Conservation (phyloP, 805 yeast genomes). For the Cyberlindnera euphorbiiphila region DNA sequence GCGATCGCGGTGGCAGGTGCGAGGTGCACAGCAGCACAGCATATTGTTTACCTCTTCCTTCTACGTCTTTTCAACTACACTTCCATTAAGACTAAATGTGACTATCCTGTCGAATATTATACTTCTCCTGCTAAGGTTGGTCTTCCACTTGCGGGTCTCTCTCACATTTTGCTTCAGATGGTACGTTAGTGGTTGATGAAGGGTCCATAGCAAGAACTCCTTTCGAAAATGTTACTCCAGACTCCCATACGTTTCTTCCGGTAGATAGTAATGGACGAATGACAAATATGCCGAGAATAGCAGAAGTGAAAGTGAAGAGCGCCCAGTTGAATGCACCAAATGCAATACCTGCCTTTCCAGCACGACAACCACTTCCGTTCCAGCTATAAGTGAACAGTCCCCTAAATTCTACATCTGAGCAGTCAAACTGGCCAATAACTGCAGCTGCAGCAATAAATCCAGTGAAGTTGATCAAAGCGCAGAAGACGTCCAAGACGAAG, state of each 20-base stretch:
- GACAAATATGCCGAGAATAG: slow-evolving; percentile 11
- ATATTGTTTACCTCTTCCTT: too few relatives aligned
- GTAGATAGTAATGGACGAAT: slow-evolving; percentile 5
- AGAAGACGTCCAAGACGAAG: slow-evolving; percentile 12
- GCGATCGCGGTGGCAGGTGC: too few relatives aligned
- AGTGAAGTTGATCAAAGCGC: slow-evolving; percentile 18
- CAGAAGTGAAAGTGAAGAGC: slow-evolving; percentile 13
- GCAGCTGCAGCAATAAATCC: slow-evolving; percentile 21
- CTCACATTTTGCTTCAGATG: too few relatives aligned
- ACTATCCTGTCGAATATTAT: too few relatives aligned
- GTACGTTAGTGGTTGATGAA: neutral
- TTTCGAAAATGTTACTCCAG: neutral
- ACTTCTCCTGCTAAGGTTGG: too few relatives aligned
- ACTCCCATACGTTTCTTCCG: neutral
- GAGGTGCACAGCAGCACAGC: too few relatives aligned
- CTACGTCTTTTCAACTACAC: too few relatives aligned
- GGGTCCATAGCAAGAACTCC: neutral
- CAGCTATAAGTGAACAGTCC: neutral
- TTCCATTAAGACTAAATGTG: too few relatives aligned
- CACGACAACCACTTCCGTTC: slow-evolving; percentile 10
- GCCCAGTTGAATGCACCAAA: slow-evolving; percentile 20
- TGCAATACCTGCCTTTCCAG: slow-evolving; percentile 22
- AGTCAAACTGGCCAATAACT: slow-evolving; percentile 12
- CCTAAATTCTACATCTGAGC: neutral
- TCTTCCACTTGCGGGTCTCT: too few relatives aligned